phyloP scores from a whole-genome alignment of 2,329 filamentous ascomycete species.

The Aspergillus versicolor region DNA sequence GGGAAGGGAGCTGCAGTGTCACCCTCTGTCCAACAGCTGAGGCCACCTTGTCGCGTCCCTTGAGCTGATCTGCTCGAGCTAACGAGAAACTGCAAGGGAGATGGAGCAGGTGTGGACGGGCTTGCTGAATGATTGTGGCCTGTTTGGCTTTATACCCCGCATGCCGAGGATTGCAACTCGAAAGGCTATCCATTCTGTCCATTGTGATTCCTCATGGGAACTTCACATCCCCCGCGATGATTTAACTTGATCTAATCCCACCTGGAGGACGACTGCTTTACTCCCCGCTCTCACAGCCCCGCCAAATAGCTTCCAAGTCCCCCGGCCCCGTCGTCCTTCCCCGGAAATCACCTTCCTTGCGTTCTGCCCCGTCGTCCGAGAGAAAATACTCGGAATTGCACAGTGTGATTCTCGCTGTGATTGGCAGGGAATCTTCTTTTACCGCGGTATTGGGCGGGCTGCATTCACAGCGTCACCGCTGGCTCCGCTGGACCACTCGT shows the following conservation, averaged over 20 bases:
- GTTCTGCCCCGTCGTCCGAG: neutral
- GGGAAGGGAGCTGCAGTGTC: conserved; percentile 10
- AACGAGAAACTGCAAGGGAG: conserved; percentile 11
- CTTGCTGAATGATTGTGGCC: neutral
- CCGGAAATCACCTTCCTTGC: neutral
- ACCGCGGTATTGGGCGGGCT: neutral
- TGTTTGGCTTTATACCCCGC: conserved; percentile 10
- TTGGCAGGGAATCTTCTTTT: neutral
- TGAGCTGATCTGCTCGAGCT: neutral
- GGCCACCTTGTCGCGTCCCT: conserved; percentile 2
- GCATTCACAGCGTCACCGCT: neutral
- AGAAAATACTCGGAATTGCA: too few species aligned
- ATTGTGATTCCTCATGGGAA: neutral
- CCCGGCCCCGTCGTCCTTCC: neutral
- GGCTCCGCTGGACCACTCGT: neutral
- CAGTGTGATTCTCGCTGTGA: neutral
- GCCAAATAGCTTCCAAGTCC: neutral
- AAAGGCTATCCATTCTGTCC: conserved; percentile 2
- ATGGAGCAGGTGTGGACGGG: neutral
- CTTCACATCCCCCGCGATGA: conserved; percentile 3
- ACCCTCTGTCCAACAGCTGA: conserved; percentile 5
- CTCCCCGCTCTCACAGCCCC: neutral
- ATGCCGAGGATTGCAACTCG: conserved; percentile 8
- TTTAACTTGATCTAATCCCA: neutral
- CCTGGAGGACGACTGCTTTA: neutral